These are phyloP conservation scores for Cladosporium velox DNA, from an alignment of 2,329 filamentous ascomycete genomes.

Conservation along the genomic window DNA sequence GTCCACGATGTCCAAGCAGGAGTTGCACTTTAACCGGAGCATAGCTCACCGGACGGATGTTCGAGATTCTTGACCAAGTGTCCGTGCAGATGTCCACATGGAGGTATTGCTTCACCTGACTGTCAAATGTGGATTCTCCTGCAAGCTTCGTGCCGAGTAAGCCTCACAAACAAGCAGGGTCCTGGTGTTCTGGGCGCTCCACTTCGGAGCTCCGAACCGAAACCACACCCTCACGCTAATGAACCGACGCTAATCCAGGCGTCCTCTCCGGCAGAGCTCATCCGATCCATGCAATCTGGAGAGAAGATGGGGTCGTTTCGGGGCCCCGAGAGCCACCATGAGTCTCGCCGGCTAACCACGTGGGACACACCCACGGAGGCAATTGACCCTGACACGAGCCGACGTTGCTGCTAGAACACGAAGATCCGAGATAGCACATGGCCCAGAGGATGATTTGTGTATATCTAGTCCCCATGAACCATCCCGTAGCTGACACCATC, in stretches of 20 bases:
- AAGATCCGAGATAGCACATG: neutral
- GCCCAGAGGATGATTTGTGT: neutral
- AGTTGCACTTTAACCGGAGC: neutral
- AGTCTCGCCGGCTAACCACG: neutral
- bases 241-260: neutral
- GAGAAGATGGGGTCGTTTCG: neutral
- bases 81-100: neutral
- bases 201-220: conserved; percentile 6
- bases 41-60: neutral
- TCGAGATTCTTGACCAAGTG: neutral
- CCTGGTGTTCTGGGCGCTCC: neutral
- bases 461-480: neutral
- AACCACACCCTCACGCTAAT: neutral
- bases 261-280: neutral
- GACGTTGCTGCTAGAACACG: neutral
- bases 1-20: neutral
- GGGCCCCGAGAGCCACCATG: neutral
- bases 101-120: neutral
- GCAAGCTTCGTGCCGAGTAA: neutral
- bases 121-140: neutral
- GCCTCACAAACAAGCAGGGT: neutral
- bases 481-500: neutral
- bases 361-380: neutral
- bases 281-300: neutral
- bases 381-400: neutral